Base-by-base conservation (phyloP, 441 rosid genomes). In the Euphorbia corollata region DNA sequence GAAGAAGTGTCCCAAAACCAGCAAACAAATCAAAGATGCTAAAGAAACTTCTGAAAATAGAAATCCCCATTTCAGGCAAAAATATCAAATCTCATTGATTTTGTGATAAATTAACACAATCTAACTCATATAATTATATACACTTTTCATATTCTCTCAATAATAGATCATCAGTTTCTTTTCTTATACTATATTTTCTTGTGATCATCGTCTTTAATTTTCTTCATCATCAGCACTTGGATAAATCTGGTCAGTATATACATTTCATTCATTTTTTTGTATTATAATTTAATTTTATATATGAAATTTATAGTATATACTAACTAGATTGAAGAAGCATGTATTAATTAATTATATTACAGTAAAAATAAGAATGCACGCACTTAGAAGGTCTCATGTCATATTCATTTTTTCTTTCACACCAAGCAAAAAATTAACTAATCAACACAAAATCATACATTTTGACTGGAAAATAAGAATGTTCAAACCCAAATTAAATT, bases 31-130 rank as follows among this genome's bases (percentile, higher is more conserved):
- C 22, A 63, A 75, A 72, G 79, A 75, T 66, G 54, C 62, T 59
- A 20, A 16, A 45, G 65, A 51, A 74, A 56, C 70, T 59, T 68
- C 45, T 65, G 68, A 38, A 23, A 0, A 24, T 68, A 64, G 38
- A 54, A 58, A 57, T 56, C 50, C 41, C 60, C 62, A 51, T 51
- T 30, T 69, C 60, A 8, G 75, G 79, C 0, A 70, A 74, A 73
- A 5, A 73, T 51, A 74, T 74, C 70, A 65, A 64, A 61, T 61
- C 64, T 64, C 24, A 48, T 4, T 55, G 73, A 79, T 74, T 64
- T 74, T 68, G 63, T 38, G 72, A 61, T 72, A 48, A 12, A 51
- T 55, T 34, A 69, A 69, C 75, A 69, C 65, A 80, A 76, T 79
- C 75, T 71, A 64, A 66, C 23, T 70, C 5, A 36, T 60, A 41